Evolutionary conservation across 2,329 filamentous ascomycete genomes (phyloP).

Genomic region (Fusarium sororula): DNA sequence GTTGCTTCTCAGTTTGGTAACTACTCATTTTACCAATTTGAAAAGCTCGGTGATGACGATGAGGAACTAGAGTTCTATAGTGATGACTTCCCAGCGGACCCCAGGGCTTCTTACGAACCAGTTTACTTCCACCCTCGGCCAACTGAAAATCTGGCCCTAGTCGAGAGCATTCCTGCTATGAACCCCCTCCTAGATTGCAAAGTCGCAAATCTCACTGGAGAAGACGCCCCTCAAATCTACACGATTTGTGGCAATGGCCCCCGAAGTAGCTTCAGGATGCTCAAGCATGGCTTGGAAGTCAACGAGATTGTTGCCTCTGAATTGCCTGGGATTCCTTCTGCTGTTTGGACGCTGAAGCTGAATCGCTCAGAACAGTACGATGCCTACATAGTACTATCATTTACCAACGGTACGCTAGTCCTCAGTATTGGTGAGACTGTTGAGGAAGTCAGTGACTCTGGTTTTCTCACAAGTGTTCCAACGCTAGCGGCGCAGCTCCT

Average conservation of each 20-base stretch:
- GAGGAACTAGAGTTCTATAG: constrained; percentile 88
- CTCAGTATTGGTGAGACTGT: constrained; percentile 97
- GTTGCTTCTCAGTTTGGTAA: constrained; percentile 93
- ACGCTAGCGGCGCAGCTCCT: constrained; percentile 94
- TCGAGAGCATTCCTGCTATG: constrained; percentile 87
- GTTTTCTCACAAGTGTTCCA: constrained; percentile 87
- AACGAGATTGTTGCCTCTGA: constrained; percentile 96
- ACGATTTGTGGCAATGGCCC: constrained; percentile 89
- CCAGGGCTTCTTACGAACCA: constrained; percentile 75
- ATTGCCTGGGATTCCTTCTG: constrained; percentile 85
- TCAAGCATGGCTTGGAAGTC: constrained; percentile 93
- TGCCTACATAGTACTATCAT: constrained; percentile 94
- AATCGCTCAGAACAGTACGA: constrained; percentile 85
- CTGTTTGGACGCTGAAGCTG: constrained; percentile 95
- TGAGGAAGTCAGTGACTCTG: constrained; percentile 92
- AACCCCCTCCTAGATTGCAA: constrained; percentile 93
- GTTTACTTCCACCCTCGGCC: constrained; percentile 86
- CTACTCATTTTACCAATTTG: constrained; percentile 95
- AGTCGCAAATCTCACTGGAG: constrained; percentile 87
- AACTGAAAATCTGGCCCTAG: constrained; percentile 82
- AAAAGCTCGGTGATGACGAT: constrained; percentile 95
- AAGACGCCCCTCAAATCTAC: constrained; percentile 97
- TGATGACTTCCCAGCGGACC: constrained; percentile 82
- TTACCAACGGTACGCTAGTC: constrained; percentile 88
- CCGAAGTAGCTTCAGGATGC: constrained; percentile 86